Evolutionary conservation across 2,329 filamentous ascomycete genomes (phyloP), one percentile per base, ranked within the genome.

Genomic region (Exophiala lecanii-corni): DNA sequence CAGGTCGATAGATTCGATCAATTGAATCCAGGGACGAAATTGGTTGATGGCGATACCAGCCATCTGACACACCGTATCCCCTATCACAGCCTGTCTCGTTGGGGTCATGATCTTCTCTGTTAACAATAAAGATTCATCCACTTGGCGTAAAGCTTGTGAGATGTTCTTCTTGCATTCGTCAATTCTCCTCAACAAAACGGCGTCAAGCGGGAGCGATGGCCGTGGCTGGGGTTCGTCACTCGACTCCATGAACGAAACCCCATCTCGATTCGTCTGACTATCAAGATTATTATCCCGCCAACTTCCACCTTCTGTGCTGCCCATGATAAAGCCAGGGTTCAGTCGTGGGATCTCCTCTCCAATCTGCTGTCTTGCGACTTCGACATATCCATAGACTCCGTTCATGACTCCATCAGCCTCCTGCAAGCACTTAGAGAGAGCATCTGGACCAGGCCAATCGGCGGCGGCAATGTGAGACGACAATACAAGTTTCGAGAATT

Each of bases 401-500:
- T 92, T 78, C 43, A 97, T 75, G 16, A 98, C 89, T 36, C 92
- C 92, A 50, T 98, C 92, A n/a, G 92, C 92, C 69, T 98, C 92
- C 62, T 94, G 88, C 53, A 97, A 68, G 59, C 92, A 98, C 63
- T 98, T 98, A 41, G 92, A 84, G 49, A 91, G 86, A 1, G 91
- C 94, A 64, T 98, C 92, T 12, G 87, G 82, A 41, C 91, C 89
- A 6, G 91, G 89, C 80, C 89, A 97, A 67, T 98, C 92, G 23
- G 91, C 87, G 4, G 91, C 89, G 28, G 92, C 92, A 61, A 98
- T 96, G 62, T 98, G 92, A 10, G 92, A 97, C 2, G 92, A 98
- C 36, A 98, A 82, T 33, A 98, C 92, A 7, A 98, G 75, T 64
- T 98, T 98, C n/a, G 92, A 97, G 64, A 98, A 98, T 57, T 94